Evolutionary conservation across 2,329 filamentous ascomycete species (phyloP).

Genomic region (Tolypocladium paradoxum): DNA sequence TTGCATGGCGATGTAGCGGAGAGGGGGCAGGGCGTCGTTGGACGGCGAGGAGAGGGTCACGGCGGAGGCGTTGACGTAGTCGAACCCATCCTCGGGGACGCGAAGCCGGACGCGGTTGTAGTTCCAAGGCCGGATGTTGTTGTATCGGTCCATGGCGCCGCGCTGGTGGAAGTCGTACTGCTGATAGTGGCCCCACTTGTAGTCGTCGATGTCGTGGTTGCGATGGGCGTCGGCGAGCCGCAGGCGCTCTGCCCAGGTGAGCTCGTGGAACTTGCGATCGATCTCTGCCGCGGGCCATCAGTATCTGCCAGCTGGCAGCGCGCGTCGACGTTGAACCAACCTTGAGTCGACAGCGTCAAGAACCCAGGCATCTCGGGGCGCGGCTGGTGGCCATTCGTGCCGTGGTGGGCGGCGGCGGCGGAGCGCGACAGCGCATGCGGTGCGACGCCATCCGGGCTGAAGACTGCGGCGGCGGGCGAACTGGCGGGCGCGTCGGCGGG

Average conservation of each 20-base stretch:
- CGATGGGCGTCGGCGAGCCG: constrained; percentile 29
- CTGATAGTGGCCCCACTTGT: constrained; percentile 24
- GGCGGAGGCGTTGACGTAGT: constrained; percentile 77
- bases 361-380: constrained; percentile 26
- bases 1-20: constrained; percentile 82
- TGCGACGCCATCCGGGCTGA: constrained; percentile 24
- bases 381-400: constrained; percentile 3
- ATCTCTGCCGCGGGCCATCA: constrained; percentile 27
- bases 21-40: constrained; percentile 25
- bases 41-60: constrained; percentile 43
- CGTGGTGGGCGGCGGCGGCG: constrained; percentile 7
- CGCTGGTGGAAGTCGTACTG: constrained; percentile 19
- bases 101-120: constrained; percentile 73
- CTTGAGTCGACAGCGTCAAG: constrained; percentile 23
- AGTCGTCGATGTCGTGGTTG: constrained; percentile 21
- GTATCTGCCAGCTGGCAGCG: neutral
- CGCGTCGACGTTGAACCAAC: constrained; percentile 13
- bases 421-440: constrained; percentile 8
- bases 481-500: constrained; percentile 15
- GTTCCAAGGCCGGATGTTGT: constrained; percentile 82
- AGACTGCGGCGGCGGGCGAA: constrained; percentile 19
- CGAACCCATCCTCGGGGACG: constrained; percentile 61
- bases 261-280: constrained; percentile 38
- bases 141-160: constrained; percentile 62
- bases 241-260: constrained; percentile 41